Percentiles rank a stretch among this genome's conserved stretches.
phyloP scores from a whole-genome alignment of 345 rosid genomes.

The Melaleuca quinquenervia region DNA sequence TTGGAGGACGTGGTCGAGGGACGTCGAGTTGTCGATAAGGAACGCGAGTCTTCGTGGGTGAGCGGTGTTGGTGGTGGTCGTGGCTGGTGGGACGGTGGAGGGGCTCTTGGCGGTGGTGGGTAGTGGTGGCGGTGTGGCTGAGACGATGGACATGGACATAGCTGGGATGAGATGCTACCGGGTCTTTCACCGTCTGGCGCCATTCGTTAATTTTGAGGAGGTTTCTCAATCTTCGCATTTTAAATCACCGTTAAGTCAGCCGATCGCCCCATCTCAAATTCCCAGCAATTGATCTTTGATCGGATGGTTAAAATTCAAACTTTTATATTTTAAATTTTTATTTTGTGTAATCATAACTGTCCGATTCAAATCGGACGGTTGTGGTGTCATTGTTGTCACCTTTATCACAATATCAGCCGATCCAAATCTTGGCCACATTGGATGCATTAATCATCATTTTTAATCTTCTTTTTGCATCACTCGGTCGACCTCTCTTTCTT shows the following conservation, averaged over 20 bases:
- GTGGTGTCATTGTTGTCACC: no score
- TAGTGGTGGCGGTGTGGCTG: conserved; percentile 1
- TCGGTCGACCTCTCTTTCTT: no score
- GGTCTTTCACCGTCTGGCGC: neutral
- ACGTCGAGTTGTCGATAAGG: conserved; percentile 36
- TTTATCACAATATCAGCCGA: no score
- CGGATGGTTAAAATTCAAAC: no score
- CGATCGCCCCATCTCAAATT: no score
- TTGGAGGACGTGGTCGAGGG: conserved; percentile 28
- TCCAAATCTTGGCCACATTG: no score
- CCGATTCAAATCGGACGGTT: no score
- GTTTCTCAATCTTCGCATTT: neutral
- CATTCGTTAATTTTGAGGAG: neutral
- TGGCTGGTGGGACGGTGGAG: neutral
- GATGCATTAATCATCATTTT: neutral
- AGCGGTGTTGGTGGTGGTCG: neutral
- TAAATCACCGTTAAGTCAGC: neutral
- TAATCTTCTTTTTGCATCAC: neutral
- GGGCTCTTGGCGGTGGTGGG: neutral
- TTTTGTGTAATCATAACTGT: no score
- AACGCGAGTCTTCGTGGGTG: conserved; percentile 31
- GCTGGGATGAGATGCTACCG: neutral
- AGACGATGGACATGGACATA: conserved; percentile 31
- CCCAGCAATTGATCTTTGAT: no score
- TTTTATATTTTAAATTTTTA: no score